Evolutionary conservation across 1,284 basidiomycete species (phyloP), one percentile per base, ranked within the genome.

Genomic region (Fomitopsis pinicola): DNA sequence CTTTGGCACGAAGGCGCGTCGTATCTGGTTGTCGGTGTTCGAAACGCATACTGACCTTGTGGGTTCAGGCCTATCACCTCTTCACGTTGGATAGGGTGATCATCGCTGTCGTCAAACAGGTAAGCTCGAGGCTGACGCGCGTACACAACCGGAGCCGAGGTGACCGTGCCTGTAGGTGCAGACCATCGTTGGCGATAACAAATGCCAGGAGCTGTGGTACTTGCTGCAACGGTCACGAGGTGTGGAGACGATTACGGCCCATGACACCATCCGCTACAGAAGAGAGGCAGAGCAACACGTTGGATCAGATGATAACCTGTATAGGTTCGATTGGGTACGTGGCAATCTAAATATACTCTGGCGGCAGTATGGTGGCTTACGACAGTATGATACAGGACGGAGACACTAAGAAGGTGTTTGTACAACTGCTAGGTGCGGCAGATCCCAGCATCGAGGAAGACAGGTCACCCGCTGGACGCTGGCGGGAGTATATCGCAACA

Each of bases 51-150:
- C 30, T 54, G 45, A 53, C 14, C 28, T 17, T 22, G 5, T 26
- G 22, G 2, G 2, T 46, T 10, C 68, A 92, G 88, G 89, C 89
- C 7, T 97, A 94, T 77, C 83, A 89, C 59, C 79, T 95, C 69
- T 97, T 96, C 73, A 98, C 95, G 1, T 72, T 98, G 65, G 96
- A 98, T 80, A 94, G 95, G 75, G 79, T 97, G 55, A 89, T 97
- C 64, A 88, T 85, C 22, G 91, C 88, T 59, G 86, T 95, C 67
- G 87, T 94, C 75, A 97, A 94, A 78, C 95, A 92, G 84, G 94
- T 88, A 66, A 75, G 83, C 50, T 45, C 42, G 38, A 28, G 26
- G 30, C 48, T 36, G 9, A 5, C 45, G 36, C 12, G 19, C 42
- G n/a, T 26, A 28, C 46, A 30, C 17, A 9, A n/a, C 22, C 30